A percentile compares a stretch with the other conserved stretches of the same genome.
These are phyloP conservation scores for Abortiporus biennis DNA, from an alignment of 1,284 basidiomycete species.

Conservation along the genomic window DNA sequence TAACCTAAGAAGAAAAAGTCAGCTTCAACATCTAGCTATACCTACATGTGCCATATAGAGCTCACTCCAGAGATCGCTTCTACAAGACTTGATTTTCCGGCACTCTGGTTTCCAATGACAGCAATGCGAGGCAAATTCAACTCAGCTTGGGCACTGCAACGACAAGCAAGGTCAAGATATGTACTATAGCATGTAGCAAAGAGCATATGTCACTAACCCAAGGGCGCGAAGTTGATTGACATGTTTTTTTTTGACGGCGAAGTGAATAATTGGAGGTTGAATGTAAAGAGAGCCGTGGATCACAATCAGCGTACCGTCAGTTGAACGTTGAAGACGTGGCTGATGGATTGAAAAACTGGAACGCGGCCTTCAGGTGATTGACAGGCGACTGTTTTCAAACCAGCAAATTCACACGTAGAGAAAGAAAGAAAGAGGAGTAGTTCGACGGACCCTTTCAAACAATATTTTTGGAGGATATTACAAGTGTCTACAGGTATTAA, in stretches of 20 bases:
- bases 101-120: constrained; percentile 24
- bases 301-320: too few species aligned
- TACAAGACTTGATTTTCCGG: constrained; percentile 38
- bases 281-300: too few species aligned
- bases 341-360: too few species aligned
- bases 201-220: constrained; percentile 29
- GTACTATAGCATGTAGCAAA: background rate
- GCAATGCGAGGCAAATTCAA: constrained; percentile 23
- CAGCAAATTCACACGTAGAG: too few species aligned
- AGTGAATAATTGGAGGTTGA: constrained; percentile 31
- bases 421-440: too few species aligned
- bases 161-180: background rate
- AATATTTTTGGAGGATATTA: too few species aligned
- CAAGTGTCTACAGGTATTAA: too few species aligned
- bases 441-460: too few species aligned
- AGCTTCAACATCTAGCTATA: background rate
- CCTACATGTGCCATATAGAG: constrained; percentile 3
- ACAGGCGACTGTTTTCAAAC: too few species aligned
- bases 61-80: constrained; percentile 55
- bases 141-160: constrained; percentile 21
- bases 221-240: constrained; percentile 34
- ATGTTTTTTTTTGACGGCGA: constrained; percentile 36
- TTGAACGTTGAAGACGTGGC: too few species aligned
- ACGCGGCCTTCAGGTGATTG: too few species aligned
- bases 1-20: constrained; percentile 8